Evolutionary conservation across 1,284 basidiomycete genomes (phyloP).

Genomic region (Cryptococcus maquisensis): DNA sequence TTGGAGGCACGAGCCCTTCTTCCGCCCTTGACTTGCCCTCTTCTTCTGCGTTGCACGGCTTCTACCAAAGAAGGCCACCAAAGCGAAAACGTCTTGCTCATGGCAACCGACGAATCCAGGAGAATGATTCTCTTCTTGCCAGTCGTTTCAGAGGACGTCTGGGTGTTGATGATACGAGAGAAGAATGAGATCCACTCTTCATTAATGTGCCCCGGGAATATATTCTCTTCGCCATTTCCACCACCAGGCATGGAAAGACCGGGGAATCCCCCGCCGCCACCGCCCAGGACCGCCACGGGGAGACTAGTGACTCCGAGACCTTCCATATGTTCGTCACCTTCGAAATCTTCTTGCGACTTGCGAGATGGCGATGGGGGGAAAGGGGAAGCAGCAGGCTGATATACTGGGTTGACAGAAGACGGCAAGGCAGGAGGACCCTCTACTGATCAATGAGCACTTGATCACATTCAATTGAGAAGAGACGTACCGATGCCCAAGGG

Average conservation of each 20-base stretch:
- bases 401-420: constrained; percentile 6
- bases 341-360: constrained; percentile 3
- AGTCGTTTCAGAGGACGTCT: constrained; percentile 1
- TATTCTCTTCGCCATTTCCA: constrained; percentile 8
- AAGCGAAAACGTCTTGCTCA: constrained; percentile 63
- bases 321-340: constrained; percentile 3
- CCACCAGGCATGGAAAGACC: constrained; percentile 7
- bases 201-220: constrained; percentile 9
- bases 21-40: constrained; percentile 48
- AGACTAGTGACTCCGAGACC: constrained; percentile 11
- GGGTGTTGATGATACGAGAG: constrained; percentile 29
- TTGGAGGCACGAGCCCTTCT: constrained; percentile 37
- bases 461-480: neutral
- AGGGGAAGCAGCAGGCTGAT: constrained; percentile 6
- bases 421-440: constrained; percentile 9
- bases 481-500: constrained; percentile 62
- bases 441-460: neutral
- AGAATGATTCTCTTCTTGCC: constrained; percentile 63
- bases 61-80: constrained; percentile 77
- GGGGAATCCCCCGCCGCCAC: constrained; percentile 1
- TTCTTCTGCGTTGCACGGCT: constrained; percentile 62
- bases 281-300: constrained; percentile 12
- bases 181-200: constrained; percentile 36
- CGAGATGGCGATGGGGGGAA: neutral
- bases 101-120: constrained; percentile 70